Evolutionary conservation across 2,329 filamentous ascomycete species (phyloP).

Genomic region (Pseudocercospora musae): DNA sequence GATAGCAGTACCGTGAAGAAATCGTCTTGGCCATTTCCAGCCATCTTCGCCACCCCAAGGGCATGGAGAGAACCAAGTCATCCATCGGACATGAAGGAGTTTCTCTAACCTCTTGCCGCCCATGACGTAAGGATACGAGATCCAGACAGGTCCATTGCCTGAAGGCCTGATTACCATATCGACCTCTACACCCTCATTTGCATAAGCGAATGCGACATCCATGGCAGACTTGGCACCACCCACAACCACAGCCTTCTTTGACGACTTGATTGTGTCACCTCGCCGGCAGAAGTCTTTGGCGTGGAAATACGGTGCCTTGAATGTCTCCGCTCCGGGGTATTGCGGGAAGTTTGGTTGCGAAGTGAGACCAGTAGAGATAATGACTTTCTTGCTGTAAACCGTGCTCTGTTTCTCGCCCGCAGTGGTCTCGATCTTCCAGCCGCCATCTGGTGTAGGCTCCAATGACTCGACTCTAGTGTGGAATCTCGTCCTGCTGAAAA

Average conservation of each 20-base stretch:
- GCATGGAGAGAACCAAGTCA: slow-evolving; percentile 74
- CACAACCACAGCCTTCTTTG: slow-evolving; percentile 51
- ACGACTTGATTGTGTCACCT: slow-evolving; percentile 37
- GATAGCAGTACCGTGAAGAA: slow-evolving; percentile 57
- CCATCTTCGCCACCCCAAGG: slow-evolving; percentile 66
- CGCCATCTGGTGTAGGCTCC: slow-evolving; percentile 36
- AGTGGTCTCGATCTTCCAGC: slow-evolving; percentile 21
- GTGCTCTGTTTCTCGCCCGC: slow-evolving; percentile 37
- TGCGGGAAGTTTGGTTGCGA: slow-evolving; percentile 56
- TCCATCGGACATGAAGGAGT: slow-evolving; percentile 61
- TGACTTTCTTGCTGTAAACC: slow-evolving; percentile 50
- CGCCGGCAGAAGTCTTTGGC: slow-evolving; percentile 50
- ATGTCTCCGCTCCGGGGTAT: slow-evolving; percentile 50
- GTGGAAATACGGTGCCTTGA: slow-evolving; percentile 57
- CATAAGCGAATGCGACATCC: slow-evolving; percentile 60
- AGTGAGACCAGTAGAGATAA: slow-evolving; percentile 61
- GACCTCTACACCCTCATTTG: slow-evolving; percentile 50
- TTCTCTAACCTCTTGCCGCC: slow-evolving; percentile 66
- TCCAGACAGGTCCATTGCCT: slow-evolving; percentile 60
- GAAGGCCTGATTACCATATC: slow-evolving; percentile 57
- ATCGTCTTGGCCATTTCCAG: slow-evolving; percentile 50
- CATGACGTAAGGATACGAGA: slow-evolving; percentile 61
- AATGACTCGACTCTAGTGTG: slow-evolving; percentile 51
- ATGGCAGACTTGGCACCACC: slow-evolving; percentile 63
- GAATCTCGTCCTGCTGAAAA: slow-evolving; percentile 50